Percentiles rank a stretch among this genome's conserved stretches.
phyloP scores from a whole-genome alignment of 2,329 filamentous ascomycete species.

The Monosporascus sp. region DNA sequence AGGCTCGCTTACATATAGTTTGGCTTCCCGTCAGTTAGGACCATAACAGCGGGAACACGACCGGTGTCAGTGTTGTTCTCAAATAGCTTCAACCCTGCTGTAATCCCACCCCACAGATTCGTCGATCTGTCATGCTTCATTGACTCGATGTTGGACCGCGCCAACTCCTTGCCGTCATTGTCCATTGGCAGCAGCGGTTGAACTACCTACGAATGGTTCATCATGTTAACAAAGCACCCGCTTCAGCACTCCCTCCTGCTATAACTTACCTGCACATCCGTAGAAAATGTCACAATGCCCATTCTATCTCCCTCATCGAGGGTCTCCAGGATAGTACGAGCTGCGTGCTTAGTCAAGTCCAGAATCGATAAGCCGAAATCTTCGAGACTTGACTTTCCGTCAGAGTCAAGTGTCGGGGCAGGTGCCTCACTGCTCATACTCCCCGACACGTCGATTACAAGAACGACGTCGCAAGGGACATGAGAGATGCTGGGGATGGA shows the following conservation, averaged over 20 bases:
- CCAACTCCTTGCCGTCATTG: slow-evolving; percentile 35
- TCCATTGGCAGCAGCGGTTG: slow-evolving; percentile 46
- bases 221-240: background rate
- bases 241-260: background rate
- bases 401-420: slow-evolving; percentile 33
- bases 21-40: slow-evolving; percentile 51
- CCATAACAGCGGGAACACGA: slow-evolving; percentile 45
- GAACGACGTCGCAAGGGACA: slow-evolving; percentile 53
- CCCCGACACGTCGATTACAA: slow-evolving; percentile 56
- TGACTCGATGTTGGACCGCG: slow-evolving; percentile 35
- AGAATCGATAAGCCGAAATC: slow-evolving; percentile 48
- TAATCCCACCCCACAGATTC: slow-evolving; percentile 55
- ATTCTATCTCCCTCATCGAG: slow-evolving; percentile 50
- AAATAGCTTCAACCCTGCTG: slow-evolving; percentile 46
- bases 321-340: slow-evolving; percentile 52
- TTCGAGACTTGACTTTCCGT: slow-evolving; percentile 30
- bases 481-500: slow-evolving; percentile 24
- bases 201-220: slow-evolving; percentile 27
- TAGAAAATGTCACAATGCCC: slow-evolving; percentile 52
- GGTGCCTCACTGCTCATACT: slow-evolving; percentile 49
- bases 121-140: slow-evolving; percentile 38
- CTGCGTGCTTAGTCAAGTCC: slow-evolving; percentile 56
- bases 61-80: slow-evolving; percentile 21
- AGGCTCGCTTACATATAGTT: slow-evolving; percentile 40
- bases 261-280: slow-evolving; percentile 27